A percentile compares a stretch with the other conserved stretches of the same genome.
phyloP scores from a whole-genome alignment of 192 early-diverging fungal genomes.

The Mortierella claussenii region DNA sequence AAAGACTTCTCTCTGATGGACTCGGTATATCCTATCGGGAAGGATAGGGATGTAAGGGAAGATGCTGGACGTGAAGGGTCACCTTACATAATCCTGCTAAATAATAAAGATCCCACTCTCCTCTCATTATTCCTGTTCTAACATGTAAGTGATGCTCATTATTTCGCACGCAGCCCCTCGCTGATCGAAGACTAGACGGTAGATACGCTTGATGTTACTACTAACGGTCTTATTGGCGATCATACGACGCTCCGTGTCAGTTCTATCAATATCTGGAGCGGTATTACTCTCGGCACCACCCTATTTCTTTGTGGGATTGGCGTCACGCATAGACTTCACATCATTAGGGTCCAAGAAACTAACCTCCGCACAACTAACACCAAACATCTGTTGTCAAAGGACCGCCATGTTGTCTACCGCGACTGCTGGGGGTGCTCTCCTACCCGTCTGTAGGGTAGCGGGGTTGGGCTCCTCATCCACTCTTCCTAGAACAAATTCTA shows the following conservation, averaged over 20 bases:
- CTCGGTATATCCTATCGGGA: no score
- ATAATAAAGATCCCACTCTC: no score
- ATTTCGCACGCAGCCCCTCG: no score
- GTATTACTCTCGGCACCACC: not conserved
- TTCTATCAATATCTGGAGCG: conserved; percentile 13
- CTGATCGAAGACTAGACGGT: no score
- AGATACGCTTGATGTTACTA: conserved; percentile 10
- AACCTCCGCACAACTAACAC: not conserved
- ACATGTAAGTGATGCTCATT: no score
- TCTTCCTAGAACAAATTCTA: not conserved
- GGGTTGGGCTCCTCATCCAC: conserved; percentile 13
- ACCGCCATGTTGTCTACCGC: not conserved
- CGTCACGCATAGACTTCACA: not conserved
- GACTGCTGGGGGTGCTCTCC: not conserved
- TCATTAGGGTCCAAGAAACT: conserved; percentile 21
- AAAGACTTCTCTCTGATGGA: no score
- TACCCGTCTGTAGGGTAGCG: not conserved
- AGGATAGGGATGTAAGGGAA: no score
- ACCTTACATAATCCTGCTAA: no score
- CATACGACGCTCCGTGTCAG: no score
- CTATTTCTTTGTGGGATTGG: conserved; percentile 8
- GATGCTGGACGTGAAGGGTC: no score
- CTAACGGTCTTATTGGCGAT: no score
- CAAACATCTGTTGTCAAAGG: not conserved
- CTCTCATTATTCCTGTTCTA: no score